Evolutionary conservation across 1,139 yeast genomes (phyloP).

Genomic region (Yamadazyma pseudoaaseri): DNA sequence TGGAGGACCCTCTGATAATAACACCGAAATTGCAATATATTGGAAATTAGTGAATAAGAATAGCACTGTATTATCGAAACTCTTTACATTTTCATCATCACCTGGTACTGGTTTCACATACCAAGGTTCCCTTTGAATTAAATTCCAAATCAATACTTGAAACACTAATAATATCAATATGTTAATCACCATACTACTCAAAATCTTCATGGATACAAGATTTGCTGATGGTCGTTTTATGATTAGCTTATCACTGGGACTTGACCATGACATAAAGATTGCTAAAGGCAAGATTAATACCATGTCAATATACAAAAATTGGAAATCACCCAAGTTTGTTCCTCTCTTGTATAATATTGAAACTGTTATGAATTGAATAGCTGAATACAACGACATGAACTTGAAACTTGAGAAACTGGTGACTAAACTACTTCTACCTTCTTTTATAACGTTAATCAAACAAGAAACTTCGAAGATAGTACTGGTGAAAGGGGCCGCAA

Average conservation of each 20-base stretch:
- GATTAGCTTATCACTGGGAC: constrained; percentile 63
- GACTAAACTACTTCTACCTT: constrained; percentile 92
- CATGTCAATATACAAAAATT: constrained; percentile 89
- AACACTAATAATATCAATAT: constrained; percentile 59
- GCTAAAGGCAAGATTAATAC: constrained; percentile 91
- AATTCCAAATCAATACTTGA: constrained; percentile 68
- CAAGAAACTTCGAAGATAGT: constrained; percentile 87
- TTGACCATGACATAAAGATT: constrained; percentile 95
- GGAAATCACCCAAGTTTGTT: constrained; percentile 95
- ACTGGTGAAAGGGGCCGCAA: constrained; percentile 97
- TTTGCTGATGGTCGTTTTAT: constrained; percentile 90
- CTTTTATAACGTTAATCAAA: constrained; percentile 84
- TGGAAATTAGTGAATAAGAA: constrained; percentile 85
- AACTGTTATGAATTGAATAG: constrained; percentile 90
- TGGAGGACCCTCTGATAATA: constrained; percentile 92
- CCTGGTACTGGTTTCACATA: constrained; percentile 81
- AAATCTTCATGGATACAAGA: constrained; percentile 81
- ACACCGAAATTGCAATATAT: constrained; percentile 78
- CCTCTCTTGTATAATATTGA: constrained; percentile 84
- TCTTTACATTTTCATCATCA: constrained; percentile 77
- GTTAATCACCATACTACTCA: constrained; percentile 77
- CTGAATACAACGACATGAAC: constrained; percentile 95
- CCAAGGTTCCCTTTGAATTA: constrained; percentile 65
- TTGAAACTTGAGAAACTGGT: constrained; percentile 96
- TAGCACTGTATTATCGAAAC: constrained; percentile 85